These are phyloP conservation scores for Ophiosphaerella narmari DNA, from an alignment of 2,329 filamentous ascomycete species.

Conservation along the genomic window DNA sequence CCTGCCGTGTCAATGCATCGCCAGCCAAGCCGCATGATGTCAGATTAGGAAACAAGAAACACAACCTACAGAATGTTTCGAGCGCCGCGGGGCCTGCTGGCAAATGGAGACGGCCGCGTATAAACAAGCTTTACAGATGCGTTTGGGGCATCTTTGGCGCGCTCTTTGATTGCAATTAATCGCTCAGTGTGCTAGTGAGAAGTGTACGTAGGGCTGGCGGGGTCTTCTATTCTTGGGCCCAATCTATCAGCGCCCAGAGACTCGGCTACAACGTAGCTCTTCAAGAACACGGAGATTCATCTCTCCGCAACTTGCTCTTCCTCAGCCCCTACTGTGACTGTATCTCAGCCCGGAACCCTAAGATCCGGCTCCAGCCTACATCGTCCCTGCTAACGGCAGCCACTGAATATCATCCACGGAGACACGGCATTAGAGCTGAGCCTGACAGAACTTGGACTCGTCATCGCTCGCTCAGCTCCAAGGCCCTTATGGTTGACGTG, in stretches of 20 bases:
- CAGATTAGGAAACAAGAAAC: constrained; percentile 10
- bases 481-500: not conserved
- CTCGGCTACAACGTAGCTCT: not conserved
- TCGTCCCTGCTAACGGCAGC: too few relatives aligned
- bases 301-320: too few relatives aligned
- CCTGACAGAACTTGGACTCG: not conserved
- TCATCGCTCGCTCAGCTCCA: not conserved
- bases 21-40: constrained; percentile 28
- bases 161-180: not conserved
- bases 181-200: not conserved
- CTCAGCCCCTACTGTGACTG: too few relatives aligned
- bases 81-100: not conserved
- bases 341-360: too few relatives aligned
- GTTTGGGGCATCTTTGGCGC: not conserved
- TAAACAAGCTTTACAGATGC: not conserved
- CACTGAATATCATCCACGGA: too few relatives aligned
- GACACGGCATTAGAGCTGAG: not conserved
- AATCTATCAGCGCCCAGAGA: constrained; percentile 12
- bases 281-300: too few relatives aligned
- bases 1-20: constrained; percentile 27
- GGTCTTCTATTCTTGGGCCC: constrained; percentile 18
- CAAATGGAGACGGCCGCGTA: not conserved
- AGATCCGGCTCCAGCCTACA: too few relatives aligned
- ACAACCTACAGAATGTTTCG: constrained; percentile 5
- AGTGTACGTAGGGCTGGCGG: constrained; percentile 7